Conservation (phyloP, 208 protist genomes). For the Willaertia magna region DNA sequence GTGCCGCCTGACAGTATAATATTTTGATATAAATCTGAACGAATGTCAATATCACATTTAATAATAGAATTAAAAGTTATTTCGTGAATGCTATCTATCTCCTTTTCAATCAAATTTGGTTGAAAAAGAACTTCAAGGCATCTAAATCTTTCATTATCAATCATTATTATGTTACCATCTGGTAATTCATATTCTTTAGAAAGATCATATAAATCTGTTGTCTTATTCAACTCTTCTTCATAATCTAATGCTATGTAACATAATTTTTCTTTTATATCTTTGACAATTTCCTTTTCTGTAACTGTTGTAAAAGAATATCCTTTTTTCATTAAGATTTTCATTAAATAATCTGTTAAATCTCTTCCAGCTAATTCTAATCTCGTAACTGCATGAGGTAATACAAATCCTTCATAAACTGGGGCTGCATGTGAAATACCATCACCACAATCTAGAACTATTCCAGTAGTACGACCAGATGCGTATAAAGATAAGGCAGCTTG, state of each 20-base stretch:
- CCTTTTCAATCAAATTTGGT: too few relatives aligned
- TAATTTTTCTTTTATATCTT: conserved; percentile 86
- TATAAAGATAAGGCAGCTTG: conserved; percentile 91
- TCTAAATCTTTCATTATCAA: too few relatives aligned
- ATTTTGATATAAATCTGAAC: conserved; percentile 85
- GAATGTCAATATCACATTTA: too few relatives aligned
- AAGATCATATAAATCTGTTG: conserved; percentile 52
- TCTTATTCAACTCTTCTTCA: conserved; percentile 87
- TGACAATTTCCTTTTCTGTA: conserved; percentile 85
- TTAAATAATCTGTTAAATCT: conserved; percentile 84
- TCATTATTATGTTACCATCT: too few relatives aligned
- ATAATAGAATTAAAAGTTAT: too few relatives aligned
- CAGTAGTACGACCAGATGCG: conserved; percentile 70
- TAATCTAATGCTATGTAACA: conserved; percentile 85
- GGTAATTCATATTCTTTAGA: conserved; percentile 74
- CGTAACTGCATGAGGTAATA: conserved; percentile 63
- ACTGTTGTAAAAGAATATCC: conserved; percentile 87
- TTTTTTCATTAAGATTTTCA: too few relatives aligned
- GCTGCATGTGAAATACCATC: conserved; percentile 80
- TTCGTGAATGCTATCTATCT: too few relatives aligned
- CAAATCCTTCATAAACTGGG: conserved; percentile 80
- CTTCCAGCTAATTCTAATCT: conserved; percentile 75
- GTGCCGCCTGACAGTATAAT: conserved; percentile 84
- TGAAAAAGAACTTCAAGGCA: too few relatives aligned
- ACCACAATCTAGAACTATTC: conserved; percentile 77